phyloP scores from a whole-genome alignment of 2,329 filamentous ascomycete species.

The Calonectria hawksworthii region DNA sequence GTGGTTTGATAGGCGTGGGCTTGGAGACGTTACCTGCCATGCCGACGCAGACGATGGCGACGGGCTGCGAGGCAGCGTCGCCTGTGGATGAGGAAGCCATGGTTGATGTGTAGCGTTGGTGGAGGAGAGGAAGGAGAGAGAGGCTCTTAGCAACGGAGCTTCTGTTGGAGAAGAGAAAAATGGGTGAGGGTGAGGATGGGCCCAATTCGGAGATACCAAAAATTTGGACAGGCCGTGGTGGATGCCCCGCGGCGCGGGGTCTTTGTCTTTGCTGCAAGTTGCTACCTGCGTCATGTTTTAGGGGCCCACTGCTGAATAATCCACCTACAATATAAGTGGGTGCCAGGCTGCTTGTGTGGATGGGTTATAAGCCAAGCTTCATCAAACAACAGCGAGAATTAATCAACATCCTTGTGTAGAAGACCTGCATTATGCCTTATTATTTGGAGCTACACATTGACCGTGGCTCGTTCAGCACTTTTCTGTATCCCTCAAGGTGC shows the following conservation, averaged over 20 bases:
- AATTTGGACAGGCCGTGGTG: conserved; percentile 36
- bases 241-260: conserved; percentile 48
- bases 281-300: conserved; percentile 12
- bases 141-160: not conserved
- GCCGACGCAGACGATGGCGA: conserved; percentile 92
- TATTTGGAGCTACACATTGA: not conserved
- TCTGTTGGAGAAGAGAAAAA: not conserved
- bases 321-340: not conserved
- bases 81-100: conserved; percentile 53
- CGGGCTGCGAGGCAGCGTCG: conserved; percentile 65
- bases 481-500: not conserved
- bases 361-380: not conserved
- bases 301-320: conserved; percentile 10
- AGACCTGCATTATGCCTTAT: not conserved
- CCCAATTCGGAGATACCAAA: conserved; percentile 42
- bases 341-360: not conserved
- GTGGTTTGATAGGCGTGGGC: conserved; percentile 7
- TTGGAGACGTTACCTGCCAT: conserved; percentile 80
- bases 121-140: not conserved
- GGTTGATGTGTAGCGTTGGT: not conserved
- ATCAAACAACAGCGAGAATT: not conserved
- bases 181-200: conserved; percentile 26
- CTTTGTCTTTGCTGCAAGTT: conserved; percentile 40
- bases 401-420: not conserved
- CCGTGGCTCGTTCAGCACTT: not conserved